Conservation (phyloP, 2,329 filamentous ascomycete genomes). For the Ophiocordyceps sinensis region DNA sequence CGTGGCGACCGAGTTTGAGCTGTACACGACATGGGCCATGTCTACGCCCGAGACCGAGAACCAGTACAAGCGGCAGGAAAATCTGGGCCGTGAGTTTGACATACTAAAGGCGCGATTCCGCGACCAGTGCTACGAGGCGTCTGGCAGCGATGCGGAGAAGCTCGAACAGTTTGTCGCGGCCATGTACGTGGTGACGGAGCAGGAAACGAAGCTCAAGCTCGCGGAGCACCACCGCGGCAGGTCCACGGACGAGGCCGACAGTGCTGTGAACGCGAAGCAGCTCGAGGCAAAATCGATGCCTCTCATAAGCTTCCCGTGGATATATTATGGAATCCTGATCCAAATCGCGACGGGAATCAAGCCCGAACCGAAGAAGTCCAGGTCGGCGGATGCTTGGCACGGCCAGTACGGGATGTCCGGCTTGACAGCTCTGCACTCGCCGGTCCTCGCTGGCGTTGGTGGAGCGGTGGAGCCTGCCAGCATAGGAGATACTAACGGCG, state of each 20-base stretch:
- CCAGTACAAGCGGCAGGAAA: conserved; percentile 81
- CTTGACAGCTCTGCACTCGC: neutral
- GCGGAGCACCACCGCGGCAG: conserved; percentile 21
- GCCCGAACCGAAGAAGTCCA: conserved; percentile 9
- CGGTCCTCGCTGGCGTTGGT: neutral
- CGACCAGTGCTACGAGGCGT: conserved; percentile 47
- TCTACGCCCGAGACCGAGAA: conserved; percentile 54
- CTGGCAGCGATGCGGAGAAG: conserved; percentile 40
- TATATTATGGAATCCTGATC: conserved; percentile 52
- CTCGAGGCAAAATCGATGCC: conserved; percentile 44
- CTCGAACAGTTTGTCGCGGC: conserved; percentile 66
- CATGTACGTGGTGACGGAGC: conserved; percentile 73
- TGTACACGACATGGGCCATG: conserved; percentile 77
- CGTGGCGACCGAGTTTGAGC: conserved; percentile 78
- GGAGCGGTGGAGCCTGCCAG: too few relatives aligned
- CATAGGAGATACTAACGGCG: too few relatives aligned
- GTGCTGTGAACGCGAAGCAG: conserved; percentile 6
- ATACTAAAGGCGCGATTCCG: conserved; percentile 56
- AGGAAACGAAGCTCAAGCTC: conserved; percentile 49
- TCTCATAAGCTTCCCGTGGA: conserved; percentile 87
- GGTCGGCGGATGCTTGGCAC: conserved; percentile 5
- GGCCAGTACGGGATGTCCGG: neutral
- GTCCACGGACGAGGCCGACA: conserved; percentile 18
- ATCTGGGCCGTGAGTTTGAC: conserved; percentile 54
- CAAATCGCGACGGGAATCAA: conserved; percentile 14